These are phyloP conservation scores for Starmerella apicola DNA, from an alignment of 805 yeast species.

Conservation along the genomic window DNA sequence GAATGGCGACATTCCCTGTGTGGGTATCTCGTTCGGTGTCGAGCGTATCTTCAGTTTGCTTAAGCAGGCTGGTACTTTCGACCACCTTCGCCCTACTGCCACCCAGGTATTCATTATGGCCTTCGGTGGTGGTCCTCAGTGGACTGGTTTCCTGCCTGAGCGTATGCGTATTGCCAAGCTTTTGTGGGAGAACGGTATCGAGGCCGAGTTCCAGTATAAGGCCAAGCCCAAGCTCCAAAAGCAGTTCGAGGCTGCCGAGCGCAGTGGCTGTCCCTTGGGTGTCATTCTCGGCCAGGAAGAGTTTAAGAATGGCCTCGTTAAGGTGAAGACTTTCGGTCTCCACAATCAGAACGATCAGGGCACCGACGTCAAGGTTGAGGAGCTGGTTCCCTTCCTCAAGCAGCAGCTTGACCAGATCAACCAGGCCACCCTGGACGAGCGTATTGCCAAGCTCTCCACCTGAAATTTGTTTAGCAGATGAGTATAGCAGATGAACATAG, in stretches of 20 bases:
- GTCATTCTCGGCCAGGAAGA: conserved; percentile 96
- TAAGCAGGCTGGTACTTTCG: conserved; percentile 58
- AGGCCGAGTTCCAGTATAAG: conserved; percentile 83
- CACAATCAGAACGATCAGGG: conserved; percentile 85
- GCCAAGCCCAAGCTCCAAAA: conserved; percentile 88
- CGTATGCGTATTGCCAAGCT: conserved; percentile 75
- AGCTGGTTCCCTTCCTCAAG: conserved; percentile 44
- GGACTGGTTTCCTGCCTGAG: conserved; percentile 86
- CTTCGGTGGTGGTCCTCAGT: conserved; percentile 93
- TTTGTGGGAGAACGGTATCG: conserved; percentile 82
- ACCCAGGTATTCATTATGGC: conserved; percentile 97
- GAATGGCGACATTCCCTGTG: conserved; percentile 78
- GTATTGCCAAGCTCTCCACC: conserved; percentile 1
- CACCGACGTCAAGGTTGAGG: conserved; percentile 51
- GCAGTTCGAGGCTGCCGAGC: conserved; percentile 96
- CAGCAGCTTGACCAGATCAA: conserved; percentile 32
- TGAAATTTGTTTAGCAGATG: too few relatives aligned
- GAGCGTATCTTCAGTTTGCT: conserved; percentile 87
- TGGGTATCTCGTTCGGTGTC: conserved; percentile 93
- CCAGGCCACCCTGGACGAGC: neutral
- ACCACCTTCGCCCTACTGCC: conserved; percentile 62
- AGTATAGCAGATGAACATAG: too few relatives aligned
- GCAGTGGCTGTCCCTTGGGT: conserved; percentile 77
- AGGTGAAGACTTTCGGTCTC: conserved; percentile 80
- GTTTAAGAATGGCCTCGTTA: conserved; percentile 61